Percentiles rank a stretch among this genome's conserved stretches.
Evolutionary conservation across 495 filamentous ascomycete genomes (phyloP).

Genomic region (Acidiella bohemica): DNA sequence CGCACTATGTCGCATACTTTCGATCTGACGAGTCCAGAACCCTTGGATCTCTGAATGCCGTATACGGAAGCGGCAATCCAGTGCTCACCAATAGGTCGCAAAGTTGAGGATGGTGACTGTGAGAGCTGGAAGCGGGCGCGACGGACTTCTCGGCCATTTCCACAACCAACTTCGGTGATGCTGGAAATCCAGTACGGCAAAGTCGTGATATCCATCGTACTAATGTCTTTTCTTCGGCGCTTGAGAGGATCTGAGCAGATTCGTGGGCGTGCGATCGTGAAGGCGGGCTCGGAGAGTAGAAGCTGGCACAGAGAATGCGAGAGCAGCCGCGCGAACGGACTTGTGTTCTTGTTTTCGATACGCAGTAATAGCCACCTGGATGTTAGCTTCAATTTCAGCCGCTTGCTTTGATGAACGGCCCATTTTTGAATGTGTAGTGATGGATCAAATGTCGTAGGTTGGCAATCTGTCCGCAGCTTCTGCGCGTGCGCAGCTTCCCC

Average conservation of each 20-base stretch:
- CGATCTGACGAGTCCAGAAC: slow-evolving; percentile 5
- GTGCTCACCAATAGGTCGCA: slow-evolving; percentile 2
- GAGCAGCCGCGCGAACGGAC: background rate
- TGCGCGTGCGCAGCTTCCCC: background rate
- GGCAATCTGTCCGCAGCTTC: too few species aligned
- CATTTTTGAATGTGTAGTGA: background rate
- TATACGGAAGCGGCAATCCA: slow-evolving; percentile 6
- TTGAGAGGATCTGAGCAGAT: slow-evolving; percentile 2
- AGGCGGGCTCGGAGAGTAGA: background rate
- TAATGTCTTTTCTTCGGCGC: slow-evolving; percentile 2
- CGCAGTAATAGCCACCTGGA: background rate
- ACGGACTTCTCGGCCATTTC: slow-evolving; percentile 8
- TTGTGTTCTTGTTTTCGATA: background rate
- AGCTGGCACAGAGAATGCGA: background rate
- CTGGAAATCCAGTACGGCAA: slow-evolving; percentile 4
- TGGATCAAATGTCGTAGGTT: background rate
- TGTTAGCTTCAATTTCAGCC: too few species aligned
- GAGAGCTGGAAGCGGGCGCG: slow-evolving; percentile 1
- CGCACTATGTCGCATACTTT: background rate
- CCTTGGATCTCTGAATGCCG: slow-evolving; percentile 5
- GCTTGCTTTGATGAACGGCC: background rate
- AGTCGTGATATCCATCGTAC: slow-evolving; percentile 2
- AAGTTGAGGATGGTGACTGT: background rate
- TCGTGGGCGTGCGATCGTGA: slow-evolving; percentile 1
- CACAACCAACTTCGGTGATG: background rate